Conservation (phyloP, 2,329 filamentous ascomycete species). For the Periconia macrospinosa region DNA sequence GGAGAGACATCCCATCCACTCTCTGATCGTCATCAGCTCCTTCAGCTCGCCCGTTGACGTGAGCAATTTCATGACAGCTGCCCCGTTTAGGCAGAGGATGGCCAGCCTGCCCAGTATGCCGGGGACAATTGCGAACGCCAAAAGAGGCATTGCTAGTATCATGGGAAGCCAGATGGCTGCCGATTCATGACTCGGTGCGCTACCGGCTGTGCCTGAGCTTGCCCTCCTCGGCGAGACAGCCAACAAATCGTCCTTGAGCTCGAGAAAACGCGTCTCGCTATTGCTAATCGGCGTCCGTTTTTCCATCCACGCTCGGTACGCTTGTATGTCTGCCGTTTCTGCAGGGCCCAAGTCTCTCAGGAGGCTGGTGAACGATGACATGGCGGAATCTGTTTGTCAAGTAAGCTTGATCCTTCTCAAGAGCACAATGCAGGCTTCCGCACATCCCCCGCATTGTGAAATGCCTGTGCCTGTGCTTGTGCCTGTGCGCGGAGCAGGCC, state of each 20-base stretch:
- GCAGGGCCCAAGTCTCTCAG: conserved; percentile 56
- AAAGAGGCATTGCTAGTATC: conserved; percentile 44
- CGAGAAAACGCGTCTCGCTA: conserved; percentile 63
- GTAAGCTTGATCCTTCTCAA: conserved; percentile 14
- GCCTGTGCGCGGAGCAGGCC: background rate
- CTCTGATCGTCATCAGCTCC: conserved; percentile 37
- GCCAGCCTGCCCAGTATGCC: conserved; percentile 45
- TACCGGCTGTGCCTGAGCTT: conserved; percentile 16
- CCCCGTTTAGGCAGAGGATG: conserved; percentile 42
- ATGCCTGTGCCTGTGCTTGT: background rate
- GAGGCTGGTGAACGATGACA: conserved; percentile 60
- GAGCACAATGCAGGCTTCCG: background rate
- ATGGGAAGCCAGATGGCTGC: conserved; percentile 40
- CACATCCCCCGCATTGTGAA: background rate
- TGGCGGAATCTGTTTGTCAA: conserved; percentile 47
- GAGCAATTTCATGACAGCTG: conserved; percentile 37
- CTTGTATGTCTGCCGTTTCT: conserved; percentile 53
- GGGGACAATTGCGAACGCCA: conserved; percentile 48
- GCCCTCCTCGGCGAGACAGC: conserved; percentile 28
- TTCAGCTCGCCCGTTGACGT: conserved; percentile 37
- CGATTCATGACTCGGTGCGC: conserved; percentile 22
- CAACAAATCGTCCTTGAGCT: conserved; percentile 58
- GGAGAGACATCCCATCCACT: conserved; percentile 44
- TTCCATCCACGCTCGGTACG: conserved; percentile 60
- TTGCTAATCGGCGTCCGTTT: conserved; percentile 59